Conservation (phyloP, 768 basidiomycete genomes). For the Exidia glandulosa region DNA sequence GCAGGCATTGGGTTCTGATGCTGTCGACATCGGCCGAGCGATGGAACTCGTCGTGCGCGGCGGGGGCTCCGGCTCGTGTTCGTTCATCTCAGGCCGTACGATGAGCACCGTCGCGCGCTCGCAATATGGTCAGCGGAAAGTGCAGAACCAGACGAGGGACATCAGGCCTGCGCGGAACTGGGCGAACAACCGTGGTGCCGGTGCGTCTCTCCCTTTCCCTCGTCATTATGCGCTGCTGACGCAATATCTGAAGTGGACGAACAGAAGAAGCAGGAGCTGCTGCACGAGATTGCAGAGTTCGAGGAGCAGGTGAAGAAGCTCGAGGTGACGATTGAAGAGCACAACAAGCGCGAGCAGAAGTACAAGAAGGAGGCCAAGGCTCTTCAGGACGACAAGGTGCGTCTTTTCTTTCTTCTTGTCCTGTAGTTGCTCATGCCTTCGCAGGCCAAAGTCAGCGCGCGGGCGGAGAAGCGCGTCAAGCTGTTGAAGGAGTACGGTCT, state of each 20-base stretch:
- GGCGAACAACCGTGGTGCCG: conserved; percentile 1
- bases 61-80: conserved; percentile 29
- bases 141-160: conserved; percentile 52
- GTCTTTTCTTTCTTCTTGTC: no score
- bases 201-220: neutral
- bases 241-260: conserved; percentile 31
- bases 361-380: neutral
- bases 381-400: neutral
- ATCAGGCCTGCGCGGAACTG: conserved; percentile 39
- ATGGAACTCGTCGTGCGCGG: conserved; percentile 49
- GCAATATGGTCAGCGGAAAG: conserved; percentile 53
- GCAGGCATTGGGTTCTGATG: conserved; percentile 49
- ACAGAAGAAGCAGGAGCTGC: conserved; percentile 15
- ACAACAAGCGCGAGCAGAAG: conserved; percentile 13
- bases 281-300: conserved; percentile 16
- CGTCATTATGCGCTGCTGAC: no score
- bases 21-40: conserved; percentile 41
- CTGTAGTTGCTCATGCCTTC: no score
- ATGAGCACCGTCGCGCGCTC: conserved; percentile 55
- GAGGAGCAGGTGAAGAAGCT: conserved; percentile 25
- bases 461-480: no score
- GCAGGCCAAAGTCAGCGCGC: no score
- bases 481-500: no score
- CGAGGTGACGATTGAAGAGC: conserved; percentile 18
- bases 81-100: conserved; percentile 49